Base-by-base conservation (phyloP, 1,284 basidiomycete species). In the Ceratobasidium sp. region DNA sequence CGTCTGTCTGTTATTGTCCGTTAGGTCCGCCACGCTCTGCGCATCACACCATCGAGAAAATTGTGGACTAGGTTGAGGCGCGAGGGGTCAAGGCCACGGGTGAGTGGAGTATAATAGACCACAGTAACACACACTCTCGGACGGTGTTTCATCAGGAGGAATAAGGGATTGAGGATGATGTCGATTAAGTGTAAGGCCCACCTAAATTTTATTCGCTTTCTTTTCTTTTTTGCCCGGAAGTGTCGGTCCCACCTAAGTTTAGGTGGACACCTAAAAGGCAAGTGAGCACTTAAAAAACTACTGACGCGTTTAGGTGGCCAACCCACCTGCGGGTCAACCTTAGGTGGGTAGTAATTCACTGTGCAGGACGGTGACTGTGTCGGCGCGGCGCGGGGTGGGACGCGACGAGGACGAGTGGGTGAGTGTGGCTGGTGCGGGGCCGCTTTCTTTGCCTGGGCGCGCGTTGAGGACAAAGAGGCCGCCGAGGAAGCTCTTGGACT, bases 341-440 rank as follows among this genome's bases (percentile, higher is more conserved):
- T 41, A 30, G 27, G 27, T 30, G 27, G 38, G 38, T 41, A 41
- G 38, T 41, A 41, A 41, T 41, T 41, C 38, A 41, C 38, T 41
- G 38, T 41, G 38, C 27, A 44, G 27, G 14, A 73, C 70, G 6
- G 57, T 44, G 57, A 73, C 57, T 10, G 70, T 73, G n/a, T 73
- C 70, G 5, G 70, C 70, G 2, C 70, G 70, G n/a, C 70, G 70
- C n/a, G 70, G 70, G 3, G 59, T 57, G 66, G 27, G 27, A 30
- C 27, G 27, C 27, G 27, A 30, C 27, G 27, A 30, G 27, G 27
- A 30, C 27, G 27, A 73, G 57, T 62, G 44, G 27, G 27, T 30
- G 27, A 30, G 27, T 30, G 70, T 64, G 30, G 23, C 44, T 30
- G 27, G 27, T 41, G 41, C 55, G 55, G 30, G 12, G 33, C 6